Base-by-base conservation (phyloP, 2,329 filamentous ascomycete genomes). In the Gremmenia infestans region DNA sequence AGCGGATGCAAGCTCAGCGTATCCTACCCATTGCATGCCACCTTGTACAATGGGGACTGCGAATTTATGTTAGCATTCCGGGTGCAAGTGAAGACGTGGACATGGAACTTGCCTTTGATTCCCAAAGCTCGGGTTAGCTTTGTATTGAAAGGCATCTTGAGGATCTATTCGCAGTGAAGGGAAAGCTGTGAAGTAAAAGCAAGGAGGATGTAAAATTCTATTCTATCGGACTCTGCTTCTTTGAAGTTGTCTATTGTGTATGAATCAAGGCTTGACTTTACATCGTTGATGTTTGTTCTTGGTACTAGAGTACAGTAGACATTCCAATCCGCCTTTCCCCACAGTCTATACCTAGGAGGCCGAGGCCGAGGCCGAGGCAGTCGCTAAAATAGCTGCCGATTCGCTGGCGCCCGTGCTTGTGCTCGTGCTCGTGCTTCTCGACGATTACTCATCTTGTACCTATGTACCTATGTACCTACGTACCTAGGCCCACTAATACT, bases 11-110 rank as follows among this genome's bases (percentile, higher is more conserved):
- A 91, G 78, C 72, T 90, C 87, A 50, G 89, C 89, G 67, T 89
- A 91, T 56, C 89, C 89, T 61, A 92, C 83, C 81, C 89, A 87
- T 82, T 90, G 86, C 89, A 94, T 93, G 68, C 89, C 89, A 70
- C 89, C 89, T 72, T 94, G 89, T 57, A 94, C 87, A 59, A 94
- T 78, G 66, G 89, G 89, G 62, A 93, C 87, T 89, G 65, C 53
- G 47, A 23, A 48, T 54, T n/a, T 19, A 52, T 35, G 54, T 66
- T 46, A 64, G 62, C 39, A 59, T 39, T 42, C 40, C 46, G 23
- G 4, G 36, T 17, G 28, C 42, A 40, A 36, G 28, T n/a, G 15
- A 17, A 37, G 22, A 15, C 7, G 6, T 47, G 37, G 19, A 17
- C 11, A 36, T 56, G 52, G 12, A 49, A 52, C 61, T 63, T 63